These are phyloP conservation scores for Pleodorina starrii DNA, from an alignment of 139 green algal genomes.

Conservation along the genomic window DNA sequence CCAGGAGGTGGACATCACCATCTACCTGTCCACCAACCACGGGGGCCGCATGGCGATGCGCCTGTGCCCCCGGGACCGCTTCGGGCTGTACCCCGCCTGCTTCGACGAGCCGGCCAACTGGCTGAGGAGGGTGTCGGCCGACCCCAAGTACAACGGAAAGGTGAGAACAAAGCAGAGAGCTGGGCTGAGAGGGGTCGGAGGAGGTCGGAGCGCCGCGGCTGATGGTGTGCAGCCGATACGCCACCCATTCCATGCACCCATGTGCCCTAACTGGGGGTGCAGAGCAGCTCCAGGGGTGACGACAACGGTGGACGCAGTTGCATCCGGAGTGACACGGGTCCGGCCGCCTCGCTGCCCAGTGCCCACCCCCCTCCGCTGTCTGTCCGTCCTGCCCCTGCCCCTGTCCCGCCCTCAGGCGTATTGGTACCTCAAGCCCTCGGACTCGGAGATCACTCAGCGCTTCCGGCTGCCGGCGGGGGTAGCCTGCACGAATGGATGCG, in stretches of 20 bases:
- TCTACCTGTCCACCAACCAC: constrained; percentile 41
- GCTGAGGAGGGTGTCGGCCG: background rate
- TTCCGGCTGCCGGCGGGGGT: constrained; percentile 34
- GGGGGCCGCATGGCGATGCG: constrained; percentile 47
- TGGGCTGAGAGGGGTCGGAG: too few relatives aligned
- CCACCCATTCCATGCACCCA: too few relatives aligned
- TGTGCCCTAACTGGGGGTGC: too few relatives aligned
- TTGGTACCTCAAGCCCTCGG: constrained; percentile 10
- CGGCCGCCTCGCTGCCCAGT: background rate
- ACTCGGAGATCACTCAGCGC: constrained; percentile 33
- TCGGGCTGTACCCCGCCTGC: constrained; percentile 8
- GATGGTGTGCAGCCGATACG: too few relatives aligned
- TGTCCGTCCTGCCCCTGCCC: background rate
- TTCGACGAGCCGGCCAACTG: constrained; percentile 42
- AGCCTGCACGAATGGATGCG: constrained; percentile 37
- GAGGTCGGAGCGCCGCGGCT: too few relatives aligned
- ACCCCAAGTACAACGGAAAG: constrained; percentile 30
- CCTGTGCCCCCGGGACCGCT: constrained; percentile 37
- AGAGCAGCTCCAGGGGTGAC: too few relatives aligned
- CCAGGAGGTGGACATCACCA: constrained; percentile 27
- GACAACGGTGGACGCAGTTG: too few relatives aligned
- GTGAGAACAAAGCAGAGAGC: background rate
- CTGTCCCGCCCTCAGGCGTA: constrained; percentile 10
- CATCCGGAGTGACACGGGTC: too few relatives aligned
- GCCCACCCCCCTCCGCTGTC: background rate